Evolutionary conservation across 495 filamentous ascomycete genomes (phyloP), one percentile per base, ranked within the genome.

Genomic region (Pyronema omphalodes): DNA sequence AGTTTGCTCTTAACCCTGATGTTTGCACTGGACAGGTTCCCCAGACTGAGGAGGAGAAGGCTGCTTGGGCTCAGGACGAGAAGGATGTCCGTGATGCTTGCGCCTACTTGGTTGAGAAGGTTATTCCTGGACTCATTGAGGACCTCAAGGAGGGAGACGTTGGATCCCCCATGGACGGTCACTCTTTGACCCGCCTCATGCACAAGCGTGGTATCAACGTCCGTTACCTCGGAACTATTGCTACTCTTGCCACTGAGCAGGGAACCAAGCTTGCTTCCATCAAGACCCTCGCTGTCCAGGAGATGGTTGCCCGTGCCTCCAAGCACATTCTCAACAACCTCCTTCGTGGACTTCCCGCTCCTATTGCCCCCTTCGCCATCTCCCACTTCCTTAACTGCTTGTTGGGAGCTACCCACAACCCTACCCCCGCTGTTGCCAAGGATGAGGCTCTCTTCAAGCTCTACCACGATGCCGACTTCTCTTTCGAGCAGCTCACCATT

Each of bases 141-240:
- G 88, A 96, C 58, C 78, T 96, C 44, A 82, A 83, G 64, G 84
- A 93, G 60, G 85, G 87, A 8, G 93, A 99, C 57, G 80, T 94
- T 47, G 86, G 88, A 57, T 95, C 94, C 73, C 93, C 93, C 37
- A 94, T 96, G 87, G 93, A 99, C 63, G 93, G 93, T 40, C 78
- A 84, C 60, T 94, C 88, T 19, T 73, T 99, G 54, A 86, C 80
- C 57, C 77, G 80, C 58, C 76, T 94, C 41, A 76, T 99, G 71
- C 93, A 99, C 71, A 93, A 93, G 70, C 86, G 93, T 36, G 93
- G 93, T 67, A 84, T 99, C 71, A 99, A 96, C 72, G 76, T 94
- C 57, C 81, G 93, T 62, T 99, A 99, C 68, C 76, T 99, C 29
- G 93, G 93, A 48, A 83, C 78, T 65, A 64, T 96, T 59, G 84